These are phyloP conservation scores for Leccinum variicolor DNA, from an alignment of 768 basidiomycete species.

Conservation along the genomic window DNA sequence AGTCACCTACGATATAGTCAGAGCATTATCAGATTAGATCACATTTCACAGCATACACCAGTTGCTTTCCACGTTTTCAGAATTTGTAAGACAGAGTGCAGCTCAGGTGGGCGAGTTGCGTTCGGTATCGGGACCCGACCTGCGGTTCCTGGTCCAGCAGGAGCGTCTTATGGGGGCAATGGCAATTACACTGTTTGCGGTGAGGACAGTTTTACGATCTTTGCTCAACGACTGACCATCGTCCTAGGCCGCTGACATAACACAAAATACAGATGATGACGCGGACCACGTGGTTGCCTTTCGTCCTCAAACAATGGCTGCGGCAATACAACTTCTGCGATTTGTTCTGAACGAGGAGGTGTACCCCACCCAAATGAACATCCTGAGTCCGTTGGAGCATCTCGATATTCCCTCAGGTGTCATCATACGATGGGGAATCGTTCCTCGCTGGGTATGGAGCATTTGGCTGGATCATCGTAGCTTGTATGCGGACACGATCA, in stretches of 20 bases:
- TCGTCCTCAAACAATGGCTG: conserved; percentile 46
- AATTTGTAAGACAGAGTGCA: conserved; percentile 20
- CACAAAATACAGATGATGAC: not conserved
- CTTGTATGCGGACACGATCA: conserved; percentile 47
- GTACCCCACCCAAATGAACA: conserved; percentile 1
- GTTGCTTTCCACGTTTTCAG: conserved; percentile 15
- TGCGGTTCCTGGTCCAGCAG: conserved; percentile 18
- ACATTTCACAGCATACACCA: conserved; percentile 9
- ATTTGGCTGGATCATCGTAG: conserved; percentile 55
- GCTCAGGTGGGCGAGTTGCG: conserved; percentile 10
- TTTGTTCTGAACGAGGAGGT: conserved; percentile 34
- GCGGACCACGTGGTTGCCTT: conserved; percentile 20
- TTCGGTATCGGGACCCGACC: conserved; percentile 2
- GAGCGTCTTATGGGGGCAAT: conserved; percentile 34
- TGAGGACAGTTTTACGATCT: conserved; percentile 12
- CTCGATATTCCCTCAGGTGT: conserved; percentile 46
- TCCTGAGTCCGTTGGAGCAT: conserved; percentile 12
- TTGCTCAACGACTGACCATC: not conserved
- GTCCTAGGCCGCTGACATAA: conserved; percentile 23
- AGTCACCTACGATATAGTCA: conserved; percentile 6
- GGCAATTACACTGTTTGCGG: conserved; percentile 35
- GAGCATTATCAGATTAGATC: not conserved
- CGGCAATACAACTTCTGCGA: conserved; percentile 44
- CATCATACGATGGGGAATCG: conserved; percentile 55
- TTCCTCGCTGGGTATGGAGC: conserved; percentile 63